Base-by-base conservation (phyloP, 192 early-diverging fungal species). In the Chytriomyces sp. region DNA sequence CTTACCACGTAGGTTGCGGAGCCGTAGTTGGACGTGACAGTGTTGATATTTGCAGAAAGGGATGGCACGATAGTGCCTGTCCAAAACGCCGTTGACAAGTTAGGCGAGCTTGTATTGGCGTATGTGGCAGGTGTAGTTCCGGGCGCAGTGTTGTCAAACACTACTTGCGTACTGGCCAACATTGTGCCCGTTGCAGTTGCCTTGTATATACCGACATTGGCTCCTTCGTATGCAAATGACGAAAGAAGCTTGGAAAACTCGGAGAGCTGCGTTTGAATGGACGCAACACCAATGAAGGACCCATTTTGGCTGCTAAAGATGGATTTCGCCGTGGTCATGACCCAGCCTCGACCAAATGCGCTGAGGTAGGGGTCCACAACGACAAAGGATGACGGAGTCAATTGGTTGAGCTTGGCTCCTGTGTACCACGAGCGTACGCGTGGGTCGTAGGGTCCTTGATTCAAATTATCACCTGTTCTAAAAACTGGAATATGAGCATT, bases 391-490 rank as follows among this genome's bases (percentile, higher is more conserved):
- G 59, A 8, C 4, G 3, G 5, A 30, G 65, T 22, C 14, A 30
- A 44, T 36, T 56, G 59, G 73, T 73, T 64, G 14, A 10, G 38
- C 14, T 44, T 3, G 4, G 69, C 75, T 22, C 59, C 55, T 3
- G 28, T 78, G 68, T 78, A 78, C 77, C 77, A 78, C 12, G 72
- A 59, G 8, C 77, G 53, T 6, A 17, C 33, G n/a, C 77, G 34
- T 30, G 72, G 77, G 60, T 78, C 77, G 39, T 78, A 78, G 19
- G 73, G 52, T 7, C 52, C 61, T 22, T 22, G 39, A 41, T 4
- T 22, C 4, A 64, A 40, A 31, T 64, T 64, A 40, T 64, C 61
- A 26, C 61, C 61, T 6, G 61, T 64, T 64, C 61, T n/a, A n/a
- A n/a, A n/a, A n/a, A n/a, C n/a, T n/a, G n/a, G n/a, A n/a, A n/a